Evolutionary conservation across 1,139 yeast genomes (phyloP).

Genomic region (Blastobotrys apis): DNA sequence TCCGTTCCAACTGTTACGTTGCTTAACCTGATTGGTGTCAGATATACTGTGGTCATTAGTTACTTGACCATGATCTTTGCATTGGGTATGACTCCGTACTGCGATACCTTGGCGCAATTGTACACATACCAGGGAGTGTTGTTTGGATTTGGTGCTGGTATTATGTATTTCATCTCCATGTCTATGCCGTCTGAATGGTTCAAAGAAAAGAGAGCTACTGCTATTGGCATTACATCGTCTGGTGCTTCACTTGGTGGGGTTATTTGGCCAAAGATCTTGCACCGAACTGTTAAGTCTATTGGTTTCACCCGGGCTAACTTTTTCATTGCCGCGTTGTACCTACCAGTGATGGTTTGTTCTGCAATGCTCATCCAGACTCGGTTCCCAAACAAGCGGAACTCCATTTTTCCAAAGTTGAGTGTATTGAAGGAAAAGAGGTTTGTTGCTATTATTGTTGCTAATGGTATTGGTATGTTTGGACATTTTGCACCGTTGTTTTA

Average conservation of each 20-base stretch:
- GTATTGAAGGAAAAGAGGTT: constrained; percentile 1
- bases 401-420: constrained; percentile 20
- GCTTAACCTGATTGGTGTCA: constrained; percentile 44
- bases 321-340: constrained; percentile 34
- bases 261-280: constrained; percentile 55
- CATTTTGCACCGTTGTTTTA: constrained; percentile 48
- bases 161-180: constrained; percentile 55
- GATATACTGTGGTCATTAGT: constrained; percentile 38
- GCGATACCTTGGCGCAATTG: constrained; percentile 49
- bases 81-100: constrained; percentile 47
- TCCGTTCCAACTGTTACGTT: constrained; percentile 46
- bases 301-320: constrained; percentile 61
- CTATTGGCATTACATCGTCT: constrained; percentile 56
- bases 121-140: constrained; percentile 54
- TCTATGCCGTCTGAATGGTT: constrained; percentile 64
- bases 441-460: constrained; percentile 19
- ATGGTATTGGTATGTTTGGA: constrained; percentile 38
- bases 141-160: constrained; percentile 55
- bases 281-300: constrained; percentile 45
- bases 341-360: constrained; percentile 39
- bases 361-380: constrained; percentile 33
- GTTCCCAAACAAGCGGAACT: constrained; percentile 19
- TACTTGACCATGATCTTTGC: constrained; percentile 45
- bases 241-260: constrained; percentile 70
- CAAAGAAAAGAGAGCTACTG: constrained; percentile 52